A percentile compares a stretch with the other conserved stretches of the same genome.
Evolutionary conservation across 371 early-diverging fungal genomes (phyloP).

Genomic region (Syncephalis plumigaleata): DNA sequence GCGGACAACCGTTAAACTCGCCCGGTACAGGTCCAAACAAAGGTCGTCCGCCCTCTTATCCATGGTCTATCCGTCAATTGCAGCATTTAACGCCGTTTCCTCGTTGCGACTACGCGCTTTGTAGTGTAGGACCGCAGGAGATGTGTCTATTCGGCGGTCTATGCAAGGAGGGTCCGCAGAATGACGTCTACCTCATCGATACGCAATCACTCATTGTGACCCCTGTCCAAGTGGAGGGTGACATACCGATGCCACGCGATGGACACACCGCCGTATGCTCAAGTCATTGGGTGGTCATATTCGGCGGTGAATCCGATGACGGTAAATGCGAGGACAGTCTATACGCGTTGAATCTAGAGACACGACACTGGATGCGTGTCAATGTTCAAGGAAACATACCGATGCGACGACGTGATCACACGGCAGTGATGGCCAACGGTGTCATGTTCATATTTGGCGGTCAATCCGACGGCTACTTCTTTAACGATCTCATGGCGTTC

Average conservation of each 20-base stretch:
- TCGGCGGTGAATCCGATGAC: not conserved
- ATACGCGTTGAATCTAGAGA: not conserved
- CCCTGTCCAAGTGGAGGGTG: slow-evolving; percentile 1
- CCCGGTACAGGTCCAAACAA: no score
- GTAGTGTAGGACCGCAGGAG: not conserved
- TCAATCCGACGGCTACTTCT: slow-evolving; percentile 37
- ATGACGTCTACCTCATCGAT: not conserved
- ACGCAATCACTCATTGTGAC: slow-evolving; percentile 4
- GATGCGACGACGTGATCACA: slow-evolving; percentile 46
- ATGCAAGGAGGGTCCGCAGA: not conserved
- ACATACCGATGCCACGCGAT: slow-evolving; percentile 6
- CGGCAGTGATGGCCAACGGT: slow-evolving; percentile 36
- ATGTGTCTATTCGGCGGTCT: not conserved
- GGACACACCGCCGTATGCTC: slow-evolving; percentile 3
- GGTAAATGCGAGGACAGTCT: not conserved
- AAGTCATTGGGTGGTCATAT: slow-evolving; percentile 4
- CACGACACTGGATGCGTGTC: slow-evolving; percentile 24
- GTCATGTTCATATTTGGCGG: slow-evolving; percentile 59
- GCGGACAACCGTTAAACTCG: no score
- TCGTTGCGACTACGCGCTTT: not conserved
- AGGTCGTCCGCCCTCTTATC: no score
- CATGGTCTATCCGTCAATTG: no score
- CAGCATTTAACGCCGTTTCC: not conserved
- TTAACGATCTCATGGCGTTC: slow-evolving; percentile 48
- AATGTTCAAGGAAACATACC: slow-evolving; percentile 34